Base-by-base conservation (phyloP, 257 asterid genomes). In the Solanum sejunctum region DNA sequence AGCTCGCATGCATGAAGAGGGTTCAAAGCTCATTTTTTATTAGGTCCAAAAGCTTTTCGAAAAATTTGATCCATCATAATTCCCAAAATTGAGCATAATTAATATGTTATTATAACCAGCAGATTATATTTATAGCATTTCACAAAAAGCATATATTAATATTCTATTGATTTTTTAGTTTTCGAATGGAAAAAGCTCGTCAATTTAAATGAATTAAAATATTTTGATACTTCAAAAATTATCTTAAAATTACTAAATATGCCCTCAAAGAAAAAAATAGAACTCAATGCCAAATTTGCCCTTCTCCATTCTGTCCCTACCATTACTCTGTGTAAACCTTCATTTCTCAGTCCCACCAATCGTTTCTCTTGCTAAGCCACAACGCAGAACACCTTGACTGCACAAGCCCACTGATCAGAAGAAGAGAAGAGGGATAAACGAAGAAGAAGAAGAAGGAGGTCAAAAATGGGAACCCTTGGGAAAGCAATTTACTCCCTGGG, bases 401-500 rank as follows among this genome's bases (percentile, higher is more conserved):
- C 84, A 81, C 47, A 81, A 23, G 15, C 18, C 36, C 15, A 82
- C 56, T 66, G 85, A 66, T 63, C 80, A 52, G 67, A 69, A 49
- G 47, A 43, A 43, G 52, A 47, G 52, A 47, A 69, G 60, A 63
- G 78, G 47, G 47, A 47, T 60, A 82, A 61, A 84, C 17, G 70
- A 69, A 51, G 81, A 69, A 52, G 85, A 69, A 51, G 81, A 69
- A 52, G 81, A 16, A 72, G 57, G 21, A 72, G 64, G 13, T 21
- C 1, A 57, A 49, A 43, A 87, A 94, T 95, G 98, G 99, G 99
- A 28, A 92, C 67, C 85, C 85, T 92, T 56, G 98, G 98, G 61
- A 90, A 90, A 90, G 97, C 93, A 57, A 88, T 94, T 3, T 94
- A 93, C 89, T 89, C 92, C 36, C 84, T 95, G 36, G 99, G 98